A percentile compares a stretch with the other conserved stretches of the same genome.
Conservation (phyloP, 2,329 filamentous ascomycete species). For the Hymenoscyphus albidus region DNA sequence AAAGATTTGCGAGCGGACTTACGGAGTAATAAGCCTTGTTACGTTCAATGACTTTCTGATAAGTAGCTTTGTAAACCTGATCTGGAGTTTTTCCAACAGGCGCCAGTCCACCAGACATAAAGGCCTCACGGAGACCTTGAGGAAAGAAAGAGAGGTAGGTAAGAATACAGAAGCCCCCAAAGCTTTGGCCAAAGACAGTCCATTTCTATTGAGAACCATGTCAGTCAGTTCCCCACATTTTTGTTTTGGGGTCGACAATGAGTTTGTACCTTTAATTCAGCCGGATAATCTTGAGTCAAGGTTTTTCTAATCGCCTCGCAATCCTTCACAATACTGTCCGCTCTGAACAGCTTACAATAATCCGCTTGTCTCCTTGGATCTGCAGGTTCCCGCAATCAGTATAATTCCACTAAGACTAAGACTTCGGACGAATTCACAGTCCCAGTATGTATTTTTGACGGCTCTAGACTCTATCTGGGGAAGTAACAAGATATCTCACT, state of each 20-base stretch:
- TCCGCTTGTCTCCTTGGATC: constrained; percentile 65
- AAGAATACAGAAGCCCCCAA: constrained; percentile 80
- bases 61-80: constrained; percentile 71
- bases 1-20: neutral
- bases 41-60: constrained; percentile 63
- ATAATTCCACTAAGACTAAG: no score
- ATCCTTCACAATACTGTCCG: constrained; percentile 86
- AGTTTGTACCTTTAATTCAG: constrained; percentile 65
- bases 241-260: neutral
- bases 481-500: no score
- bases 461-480: no score
- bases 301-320: constrained; percentile 79
- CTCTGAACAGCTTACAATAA: constrained; percentile 80
- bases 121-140: constrained; percentile 74
- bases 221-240: neutral
- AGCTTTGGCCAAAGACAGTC: constrained; percentile 86
- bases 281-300: constrained; percentile 65
- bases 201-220: constrained; percentile 49
- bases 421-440: no score
- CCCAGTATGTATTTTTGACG: no score
- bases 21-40: constrained; percentile 62
- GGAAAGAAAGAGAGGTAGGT: constrained; percentile 82
- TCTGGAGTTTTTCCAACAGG: constrained; percentile 69
- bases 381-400: no score
- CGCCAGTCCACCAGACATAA: constrained; percentile 79